A percentile compares a stretch with the other conserved stretches of the same genome.
These are phyloP conservation scores for Chrysanthemum lavandulifolium DNA, from an alignment of 129 eudicot genomes.

Conservation along the genomic window DNA sequence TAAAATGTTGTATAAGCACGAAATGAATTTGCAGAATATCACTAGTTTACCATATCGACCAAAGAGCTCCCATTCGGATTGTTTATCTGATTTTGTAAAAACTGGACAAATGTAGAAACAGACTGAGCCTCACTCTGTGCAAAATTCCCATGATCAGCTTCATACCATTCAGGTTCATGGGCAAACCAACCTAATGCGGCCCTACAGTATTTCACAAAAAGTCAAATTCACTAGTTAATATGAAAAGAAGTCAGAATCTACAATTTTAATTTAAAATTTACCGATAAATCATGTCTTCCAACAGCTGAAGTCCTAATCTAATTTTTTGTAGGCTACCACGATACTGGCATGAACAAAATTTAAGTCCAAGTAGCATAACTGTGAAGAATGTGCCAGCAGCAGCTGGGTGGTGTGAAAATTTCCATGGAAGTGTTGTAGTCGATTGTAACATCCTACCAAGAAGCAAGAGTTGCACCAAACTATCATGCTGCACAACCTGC, in stretches of 20 bases:
- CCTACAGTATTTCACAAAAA: constrained; percentile 41
- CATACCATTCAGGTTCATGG: constrained; percentile 88
- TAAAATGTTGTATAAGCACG: constrained; percentile 5
- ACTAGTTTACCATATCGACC: constrained; percentile 53
- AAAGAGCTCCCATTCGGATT: constrained; percentile 61
- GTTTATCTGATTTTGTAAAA: constrained; percentile 58
- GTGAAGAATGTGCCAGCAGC: constrained; percentile 97
- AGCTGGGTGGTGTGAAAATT: constrained; percentile 90
- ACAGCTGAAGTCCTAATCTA: constrained; percentile 80
- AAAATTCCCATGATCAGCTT: constrained; percentile 60
- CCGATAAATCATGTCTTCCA: constrained; percentile 95
- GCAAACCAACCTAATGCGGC: constrained; percentile 94
- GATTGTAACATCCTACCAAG: constrained; percentile 95
- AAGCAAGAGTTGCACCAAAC: constrained; percentile 83
- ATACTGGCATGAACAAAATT: constrained; percentile 76
- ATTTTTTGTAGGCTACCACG: constrained; percentile 67
- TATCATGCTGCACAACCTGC: constrained; percentile 84
- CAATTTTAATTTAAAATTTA: constrained; percentile 18
- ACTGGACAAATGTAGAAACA: constrained; percentile 66
- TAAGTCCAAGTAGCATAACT: constrained; percentile 90
- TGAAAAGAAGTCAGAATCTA: not conserved
- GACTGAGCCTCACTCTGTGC: constrained; percentile 90
- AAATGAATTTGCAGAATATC: constrained; percentile 3
- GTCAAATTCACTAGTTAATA: constrained; percentile 8
- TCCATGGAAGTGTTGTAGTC: constrained; percentile 79